These are phyloP conservation scores for Pythium grandisporangium DNA, from an alignment of 352 stramenopile genomes.

Conservation along the genomic window DNA sequence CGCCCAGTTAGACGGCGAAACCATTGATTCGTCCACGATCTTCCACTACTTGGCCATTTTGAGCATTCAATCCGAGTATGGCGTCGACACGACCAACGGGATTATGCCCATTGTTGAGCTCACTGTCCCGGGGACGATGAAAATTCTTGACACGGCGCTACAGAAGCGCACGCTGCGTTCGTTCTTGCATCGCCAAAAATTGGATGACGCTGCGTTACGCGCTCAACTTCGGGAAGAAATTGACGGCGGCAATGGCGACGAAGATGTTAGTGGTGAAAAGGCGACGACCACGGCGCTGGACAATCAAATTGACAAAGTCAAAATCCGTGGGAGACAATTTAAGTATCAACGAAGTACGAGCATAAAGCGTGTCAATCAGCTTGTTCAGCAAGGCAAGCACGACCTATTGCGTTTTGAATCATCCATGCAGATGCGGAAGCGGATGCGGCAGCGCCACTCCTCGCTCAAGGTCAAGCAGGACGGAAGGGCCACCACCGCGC, in stretches of 20 bases:
- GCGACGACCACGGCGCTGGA: no score
- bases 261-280: not conserved
- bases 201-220: conserved; percentile 10
- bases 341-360: no score
- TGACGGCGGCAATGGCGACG: no score
- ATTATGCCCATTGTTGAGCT: conserved; percentile 56
- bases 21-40: conserved; percentile 48
- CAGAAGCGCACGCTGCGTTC: conserved; percentile 35
- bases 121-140: conserved; percentile 51
- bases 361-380: not conserved
- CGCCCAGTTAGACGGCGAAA: conserved; percentile 42
- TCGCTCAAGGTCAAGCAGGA: conserved; percentile 34
- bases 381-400: not conserved
- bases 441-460: conserved; percentile 22
- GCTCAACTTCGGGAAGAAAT: not conserved
- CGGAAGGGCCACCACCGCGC: conserved; percentile 12
- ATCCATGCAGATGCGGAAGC: conserved; percentile 21
- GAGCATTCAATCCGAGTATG: conserved; percentile 46
- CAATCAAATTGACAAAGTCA: no score
- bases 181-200: conserved; percentile 20
- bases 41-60: conserved; percentile 59
- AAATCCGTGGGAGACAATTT: no score
- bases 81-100: conserved; percentile 25
- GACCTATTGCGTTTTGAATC: conserved; percentile 7
- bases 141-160: conserved; percentile 57